Conservation (phyloP, 805 yeast genomes). For the Lipomyces yamanashiensis region DNA sequence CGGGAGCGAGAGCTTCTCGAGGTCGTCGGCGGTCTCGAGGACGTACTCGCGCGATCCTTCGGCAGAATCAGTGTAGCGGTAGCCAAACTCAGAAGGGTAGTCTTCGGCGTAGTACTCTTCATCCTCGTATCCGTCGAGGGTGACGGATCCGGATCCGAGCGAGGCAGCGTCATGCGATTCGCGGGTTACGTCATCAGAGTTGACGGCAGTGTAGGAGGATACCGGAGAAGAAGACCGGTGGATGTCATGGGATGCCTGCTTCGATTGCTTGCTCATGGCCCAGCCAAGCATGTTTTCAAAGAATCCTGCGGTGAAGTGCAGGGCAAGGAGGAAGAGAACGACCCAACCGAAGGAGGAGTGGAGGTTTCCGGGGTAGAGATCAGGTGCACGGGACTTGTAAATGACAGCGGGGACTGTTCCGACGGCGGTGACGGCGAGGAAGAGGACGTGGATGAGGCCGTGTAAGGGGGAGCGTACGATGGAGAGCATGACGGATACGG, state of each 20-base stretch:
- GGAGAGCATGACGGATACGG: slow-evolving; percentile 58
- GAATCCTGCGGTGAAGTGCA: slow-evolving; percentile 62
- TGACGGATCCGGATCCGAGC: slow-evolving; percentile 17
- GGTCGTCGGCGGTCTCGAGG: slow-evolving; percentile 27
- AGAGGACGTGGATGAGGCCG: slow-evolving; percentile 59
- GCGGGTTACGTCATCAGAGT: slow-evolving; percentile 7
- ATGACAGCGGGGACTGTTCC: slow-evolving; percentile 62
- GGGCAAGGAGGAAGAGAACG: slow-evolving; percentile 56
- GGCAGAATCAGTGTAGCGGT: slow-evolving; percentile 44
- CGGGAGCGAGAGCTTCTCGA: slow-evolving; percentile 25
- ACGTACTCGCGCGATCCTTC: slow-evolving; percentile 39
- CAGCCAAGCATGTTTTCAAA: slow-evolving; percentile 54
- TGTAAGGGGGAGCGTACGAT: slow-evolving; percentile 63
- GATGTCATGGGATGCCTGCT: too few relatives aligned
- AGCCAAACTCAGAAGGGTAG: slow-evolving; percentile 24
- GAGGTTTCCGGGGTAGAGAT: slow-evolving; percentile 76
- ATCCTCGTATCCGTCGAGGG: slow-evolving; percentile 28
- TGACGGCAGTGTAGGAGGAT: slow-evolving; percentile 1
- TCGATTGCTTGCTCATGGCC: slow-evolving; percentile 45
- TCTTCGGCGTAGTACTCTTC: not conserved
- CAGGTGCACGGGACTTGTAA: slow-evolving; percentile 58
- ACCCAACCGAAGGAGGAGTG: slow-evolving; percentile 70
- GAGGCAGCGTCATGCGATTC: slow-evolving; percentile 24
- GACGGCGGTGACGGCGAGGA: slow-evolving; percentile 52
- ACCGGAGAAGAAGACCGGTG: not conserved